phyloP scores from a whole-genome alignment of 306 rosid species.

The Cucumis melo region DNA sequence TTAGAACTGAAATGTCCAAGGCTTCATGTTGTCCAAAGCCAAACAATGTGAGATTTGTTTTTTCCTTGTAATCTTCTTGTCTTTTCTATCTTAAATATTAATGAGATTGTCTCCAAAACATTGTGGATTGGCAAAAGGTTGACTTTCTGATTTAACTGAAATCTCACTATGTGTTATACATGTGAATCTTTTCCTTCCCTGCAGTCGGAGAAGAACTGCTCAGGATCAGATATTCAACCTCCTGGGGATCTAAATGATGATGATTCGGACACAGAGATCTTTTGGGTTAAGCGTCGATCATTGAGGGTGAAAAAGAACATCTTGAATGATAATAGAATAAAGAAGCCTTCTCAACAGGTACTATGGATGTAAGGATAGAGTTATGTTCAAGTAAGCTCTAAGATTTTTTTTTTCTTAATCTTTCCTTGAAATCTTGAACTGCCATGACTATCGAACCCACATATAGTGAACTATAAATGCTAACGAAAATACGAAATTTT shows the following conservation, averaged over 20 bases:
- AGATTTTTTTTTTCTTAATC: not conserved
- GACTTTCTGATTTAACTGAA: slow-evolving; percentile 14
- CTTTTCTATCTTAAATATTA: not conserved
- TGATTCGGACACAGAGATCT: slow-evolving; percentile 71
- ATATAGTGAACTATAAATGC: too few species aligned
- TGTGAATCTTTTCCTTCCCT: slow-evolving; percentile 36
- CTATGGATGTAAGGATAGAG: not conserved
- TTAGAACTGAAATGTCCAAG: slow-evolving; percentile 25
- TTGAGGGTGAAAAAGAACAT: slow-evolving; percentile 55
- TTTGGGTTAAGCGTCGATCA: slow-evolving; percentile 90
- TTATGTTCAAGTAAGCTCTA: not conserved
- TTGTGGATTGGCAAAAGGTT: not conserved
- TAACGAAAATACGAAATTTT: too few species aligned
- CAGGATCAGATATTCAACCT: slow-evolving; percentile 21
- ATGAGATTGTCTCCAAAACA: not conserved
- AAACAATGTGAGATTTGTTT: slow-evolving; percentile 32
- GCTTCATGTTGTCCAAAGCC: slow-evolving; percentile 15
- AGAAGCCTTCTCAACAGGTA: slow-evolving; percentile 66
- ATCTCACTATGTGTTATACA: slow-evolving; percentile 7
- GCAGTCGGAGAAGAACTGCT: slow-evolving; percentile 19
- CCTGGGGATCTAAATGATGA: slow-evolving; percentile 41
- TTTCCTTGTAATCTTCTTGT: not conserved
- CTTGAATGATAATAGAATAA: slow-evolving; percentile 16
- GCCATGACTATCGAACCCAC: not conserved
- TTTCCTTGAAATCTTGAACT: not conserved